A percentile compares a stretch with the other conserved stretches of the same genome.
These are phyloP conservation scores for Xylaria scruposa DNA, from an alignment of 495 filamentous ascomycete species.

Conservation along the genomic window DNA sequence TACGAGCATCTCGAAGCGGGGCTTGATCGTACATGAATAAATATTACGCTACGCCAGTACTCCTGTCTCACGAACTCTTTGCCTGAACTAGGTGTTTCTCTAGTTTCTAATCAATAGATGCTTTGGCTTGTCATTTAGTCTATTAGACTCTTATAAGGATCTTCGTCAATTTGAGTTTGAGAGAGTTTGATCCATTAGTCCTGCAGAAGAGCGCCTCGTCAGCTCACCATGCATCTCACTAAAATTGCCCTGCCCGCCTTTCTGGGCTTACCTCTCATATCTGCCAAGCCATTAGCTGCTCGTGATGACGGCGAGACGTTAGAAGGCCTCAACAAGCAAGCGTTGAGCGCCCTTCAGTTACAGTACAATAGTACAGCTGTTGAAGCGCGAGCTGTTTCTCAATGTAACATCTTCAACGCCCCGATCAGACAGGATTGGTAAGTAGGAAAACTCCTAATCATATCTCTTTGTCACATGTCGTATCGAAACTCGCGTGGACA, in stretches of 20 bases:
- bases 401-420: conserved; percentile 18
- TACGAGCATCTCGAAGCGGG: background rate
- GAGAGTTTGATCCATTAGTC: background rate
- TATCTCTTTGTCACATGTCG: background rate
- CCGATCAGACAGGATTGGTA: conserved; percentile 12
- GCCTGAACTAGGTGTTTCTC: background rate
- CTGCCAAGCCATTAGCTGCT: conserved; percentile 17
- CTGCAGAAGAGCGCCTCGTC: background rate
- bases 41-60: background rate
- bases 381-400: background rate
- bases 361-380: background rate
- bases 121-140: background rate
- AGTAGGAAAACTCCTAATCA: background rate
- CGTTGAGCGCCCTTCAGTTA: conserved; percentile 6
- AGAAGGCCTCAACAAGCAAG: conserved; percentile 8
- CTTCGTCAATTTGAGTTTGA: background rate
- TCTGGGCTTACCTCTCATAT: conserved; percentile 18
- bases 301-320: background rate
- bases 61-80: conserved; percentile 8
- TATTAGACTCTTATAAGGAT: background rate
- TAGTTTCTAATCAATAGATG: background rate
- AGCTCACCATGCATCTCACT: conserved; percentile 15
- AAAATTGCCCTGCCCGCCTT: conserved; percentile 9
- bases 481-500: background rate
- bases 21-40: background rate